Evolutionary conservation across 2,329 filamentous ascomycete species (phyloP).

Genomic region (Chaetomium sp.): DNA sequence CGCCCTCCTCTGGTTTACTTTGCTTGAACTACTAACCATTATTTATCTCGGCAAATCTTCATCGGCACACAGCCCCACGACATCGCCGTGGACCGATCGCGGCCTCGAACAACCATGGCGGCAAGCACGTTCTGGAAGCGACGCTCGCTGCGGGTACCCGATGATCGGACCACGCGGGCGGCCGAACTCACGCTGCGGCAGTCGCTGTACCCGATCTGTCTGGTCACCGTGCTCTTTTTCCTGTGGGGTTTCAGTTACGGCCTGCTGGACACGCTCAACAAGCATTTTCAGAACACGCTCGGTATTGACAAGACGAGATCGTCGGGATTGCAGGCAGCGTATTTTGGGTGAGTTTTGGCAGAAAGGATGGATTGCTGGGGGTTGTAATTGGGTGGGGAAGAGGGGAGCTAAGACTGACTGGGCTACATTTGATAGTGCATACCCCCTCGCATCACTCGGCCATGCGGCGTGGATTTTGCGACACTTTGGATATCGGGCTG

Average conservation of each 20-base stretch:
- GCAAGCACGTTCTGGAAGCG: slow-evolving; percentile 38
- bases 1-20: no score
- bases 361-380: background rate
- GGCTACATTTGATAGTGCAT: slow-evolving; percentile 40
- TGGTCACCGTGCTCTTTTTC: slow-evolving; percentile 62
- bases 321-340: slow-evolving; percentile 56
- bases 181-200: slow-evolving; percentile 57
- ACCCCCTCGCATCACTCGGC: slow-evolving; percentile 64
- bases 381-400: background rate
- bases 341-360: slow-evolving; percentile 47
- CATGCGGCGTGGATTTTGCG: slow-evolving; percentile 60
- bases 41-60: no score
- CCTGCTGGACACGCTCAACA: slow-evolving; percentile 47
- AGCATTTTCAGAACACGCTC: slow-evolving; percentile 52
- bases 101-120: background rate
- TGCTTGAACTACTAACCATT: no score
- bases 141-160: slow-evolving; percentile 39
- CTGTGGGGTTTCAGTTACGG: slow-evolving; percentile 56
- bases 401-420: background rate
- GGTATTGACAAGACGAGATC: slow-evolving; percentile 50
- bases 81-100: background rate
- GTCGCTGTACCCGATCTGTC: slow-evolving; percentile 58
- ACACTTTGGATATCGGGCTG: slow-evolving; percentile 56
- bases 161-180: slow-evolving; percentile 36
- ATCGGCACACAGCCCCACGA: no score